Base-by-base conservation (phyloP, 78 protist species). In the Dictyostelium discoideum region DNA sequence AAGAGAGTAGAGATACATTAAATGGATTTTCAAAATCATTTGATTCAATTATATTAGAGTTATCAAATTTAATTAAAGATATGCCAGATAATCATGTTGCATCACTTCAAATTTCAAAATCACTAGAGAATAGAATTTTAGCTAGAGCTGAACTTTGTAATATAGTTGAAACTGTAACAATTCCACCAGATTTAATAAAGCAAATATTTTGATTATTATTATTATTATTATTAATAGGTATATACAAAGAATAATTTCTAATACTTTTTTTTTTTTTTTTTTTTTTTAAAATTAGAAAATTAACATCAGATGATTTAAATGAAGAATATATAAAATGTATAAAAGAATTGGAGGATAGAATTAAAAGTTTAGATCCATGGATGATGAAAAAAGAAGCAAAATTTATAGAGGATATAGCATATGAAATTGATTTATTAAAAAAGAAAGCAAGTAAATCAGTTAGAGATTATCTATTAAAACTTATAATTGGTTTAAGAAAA, bases 71-170 rank as follows among this genome's bases (percentile, higher is more conserved):
- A n/a, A 80, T 90, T 14, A 90, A 90, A 54, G 95, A 90, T 73
- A 90, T 90, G 95, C 95, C 95, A 26, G 95, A 90, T 72, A 82
- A 72, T 3, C 95, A 90, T 72, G 67, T 90, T 6, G 86, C 88
- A 32, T 69, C 95, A 57, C 54, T 67, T 7, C 84, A 82, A 54
- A 40, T 90, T 29, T 48, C 80, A 32, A 85, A 80, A 37, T 57
- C 95, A 50, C n/a, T 90, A 3, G 79, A 67, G 8, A 80, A 90
- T 72, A 82, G 95, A 72, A 80, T 82, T 18, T 14, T 50, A 18
- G 50, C 85, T 7, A 67, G 87, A 67, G 85, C 84, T 9, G 50
- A 85, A 73, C 37, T 90, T 29, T 80, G 84, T 67, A 67, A 67
- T 50, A 18, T 90, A 39, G 88, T 90, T 18, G 80, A 90, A 26